Conservation (phyloP, 2,329 filamentous ascomycete genomes). For the Stagonosporopsis rhizophila region DNA sequence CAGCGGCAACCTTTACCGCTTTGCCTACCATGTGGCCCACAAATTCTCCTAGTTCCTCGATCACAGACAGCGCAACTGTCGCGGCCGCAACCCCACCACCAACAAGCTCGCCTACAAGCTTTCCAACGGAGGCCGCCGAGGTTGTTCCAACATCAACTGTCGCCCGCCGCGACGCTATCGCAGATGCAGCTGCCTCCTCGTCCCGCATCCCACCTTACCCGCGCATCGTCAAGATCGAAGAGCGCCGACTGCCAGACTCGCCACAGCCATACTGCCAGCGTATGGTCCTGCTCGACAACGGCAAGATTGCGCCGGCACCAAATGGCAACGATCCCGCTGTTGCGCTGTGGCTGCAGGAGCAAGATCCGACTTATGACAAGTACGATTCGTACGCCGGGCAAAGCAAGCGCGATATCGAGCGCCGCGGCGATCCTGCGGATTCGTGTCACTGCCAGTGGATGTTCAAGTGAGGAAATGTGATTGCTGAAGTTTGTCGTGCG, state of each 20-base stretch:
- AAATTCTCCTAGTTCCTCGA: slow-evolving; percentile 25
- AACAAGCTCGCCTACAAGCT: slow-evolving; percentile 6
- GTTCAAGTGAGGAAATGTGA: slow-evolving; percentile 38
- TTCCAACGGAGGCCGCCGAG: slow-evolving; percentile 16
- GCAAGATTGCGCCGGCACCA: slow-evolving; percentile 49
- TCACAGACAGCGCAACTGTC: slow-evolving; percentile 19
- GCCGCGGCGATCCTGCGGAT: slow-evolving; percentile 37
- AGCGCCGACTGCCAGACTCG: slow-evolving; percentile 62
- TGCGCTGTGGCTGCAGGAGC: slow-evolving; percentile 51
- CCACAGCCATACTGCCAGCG: slow-evolving; percentile 68
- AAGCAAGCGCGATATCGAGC: slow-evolving; percentile 24
- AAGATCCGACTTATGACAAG: slow-evolving; percentile 46
- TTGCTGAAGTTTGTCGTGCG: slow-evolving; percentile 16
- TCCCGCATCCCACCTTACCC: slow-evolving; percentile 54
- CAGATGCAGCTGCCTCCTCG: slow-evolving; percentile 28
- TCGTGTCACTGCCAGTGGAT: slow-evolving; percentile 51
- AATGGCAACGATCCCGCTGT: slow-evolving; percentile 47
- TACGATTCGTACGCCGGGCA: slow-evolving; percentile 24
- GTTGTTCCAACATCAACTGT: slow-evolving; percentile 16
- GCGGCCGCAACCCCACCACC: slow-evolving; percentile 18
- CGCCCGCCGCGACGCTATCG: slow-evolving; percentile 22
- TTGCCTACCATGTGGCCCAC: slow-evolving; percentile 34
- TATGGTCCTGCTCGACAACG: slow-evolving; percentile 65
- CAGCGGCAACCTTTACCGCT: slow-evolving; percentile 42
- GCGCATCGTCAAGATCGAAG: slow-evolving; percentile 70